Evolutionary conservation across 306 rosid genomes (phyloP).

Genomic region (Medicago ruthenica): DNA sequence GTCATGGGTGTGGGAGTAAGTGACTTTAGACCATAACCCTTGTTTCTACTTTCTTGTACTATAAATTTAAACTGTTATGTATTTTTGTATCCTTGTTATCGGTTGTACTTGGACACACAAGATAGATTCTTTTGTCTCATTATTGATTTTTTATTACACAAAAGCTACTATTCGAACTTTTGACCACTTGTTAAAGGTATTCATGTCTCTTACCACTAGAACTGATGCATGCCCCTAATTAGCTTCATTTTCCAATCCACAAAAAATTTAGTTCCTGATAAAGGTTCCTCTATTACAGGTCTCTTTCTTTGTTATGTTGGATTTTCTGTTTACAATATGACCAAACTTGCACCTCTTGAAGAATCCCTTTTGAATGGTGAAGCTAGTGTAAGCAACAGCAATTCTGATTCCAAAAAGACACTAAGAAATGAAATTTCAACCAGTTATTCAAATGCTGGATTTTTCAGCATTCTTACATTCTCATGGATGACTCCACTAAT

Average conservation of each 20-base stretch:
- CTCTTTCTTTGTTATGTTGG: slow-evolving; percentile 56
- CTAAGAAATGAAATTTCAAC: slow-evolving; percentile 50
- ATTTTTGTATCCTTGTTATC: too few relatives aligned
- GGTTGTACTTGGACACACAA: not conserved
- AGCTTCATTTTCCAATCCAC: not conserved
- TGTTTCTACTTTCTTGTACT: not conserved
- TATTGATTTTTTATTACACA: not conserved
- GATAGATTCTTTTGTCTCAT: not conserved
- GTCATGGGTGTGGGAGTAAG: not conserved
- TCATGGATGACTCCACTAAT: slow-evolving; percentile 80
- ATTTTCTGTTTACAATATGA: slow-evolving; percentile 44
- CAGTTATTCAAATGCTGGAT: slow-evolving; percentile 67
- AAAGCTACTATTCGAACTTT: not conserved
- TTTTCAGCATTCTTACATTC: slow-evolving; percentile 71
- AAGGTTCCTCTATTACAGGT: slow-evolving; percentile 32
- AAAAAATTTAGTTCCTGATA: not conserved
- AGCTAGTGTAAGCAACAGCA: slow-evolving; percentile 24
- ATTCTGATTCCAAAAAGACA: slow-evolving; percentile 41
- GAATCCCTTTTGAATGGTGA: slow-evolving; percentile 75
- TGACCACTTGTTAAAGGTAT: not conserved
- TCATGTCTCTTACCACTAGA: not conserved
- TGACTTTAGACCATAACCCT: not conserved
- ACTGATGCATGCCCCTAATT: not conserved
- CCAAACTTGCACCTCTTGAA: slow-evolving; percentile 50
- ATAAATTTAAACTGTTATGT: not conserved